Base-by-base conservation (phyloP, 768 basidiomycete species). In the Hericium erinaceus region DNA sequence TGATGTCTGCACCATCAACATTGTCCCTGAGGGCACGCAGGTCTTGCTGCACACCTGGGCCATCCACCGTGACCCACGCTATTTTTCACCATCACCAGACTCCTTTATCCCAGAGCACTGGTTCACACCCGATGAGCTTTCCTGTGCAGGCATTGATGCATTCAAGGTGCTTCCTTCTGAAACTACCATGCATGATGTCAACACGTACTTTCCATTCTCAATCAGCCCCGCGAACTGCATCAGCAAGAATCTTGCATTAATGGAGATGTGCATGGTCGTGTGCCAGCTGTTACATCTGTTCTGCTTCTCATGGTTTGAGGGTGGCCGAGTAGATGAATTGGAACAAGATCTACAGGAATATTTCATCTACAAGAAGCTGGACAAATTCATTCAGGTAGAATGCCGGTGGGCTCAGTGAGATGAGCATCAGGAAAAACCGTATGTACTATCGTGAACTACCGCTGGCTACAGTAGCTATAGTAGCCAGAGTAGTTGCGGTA, bases 101-200 rank as follows among this genome's bases (percentile, higher is more conserved):
- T 9, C 41, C 15, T 65, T 61, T 53, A 39, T 55, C 11, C 64
- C 64, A 2, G 58, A 64, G 48, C 60, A 63, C 33, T 65, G 63
- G 60, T 46, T 63, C 10, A 16, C 15, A 51, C 20, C 49, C 24
- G 24, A 51, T 2, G 10, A 13, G 9, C 33, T 33, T 33, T 33
- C 33, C 33, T 6, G 9, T 9, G 7, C 15, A 37, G 11, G 26
- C 20, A 24, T 10, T 4, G n/a, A 18, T n/a, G 15, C 7, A 10
- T 7, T 2, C 8, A 33, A 33, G 9, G 9, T 33, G 33, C 33
- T 33, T 33, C 33, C 33, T 7, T 8, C 8, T 33, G 33, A 33
- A 10, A 10, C 8, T 33, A 33, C 9, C 33, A 24, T 37, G 18
- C 38, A 39, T 48, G 52, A 61, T 39, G 28, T 52, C 15, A 18